Conservation (phyloP, 2,329 filamentous ascomycete species). For the Drechslera avenae region DNA sequence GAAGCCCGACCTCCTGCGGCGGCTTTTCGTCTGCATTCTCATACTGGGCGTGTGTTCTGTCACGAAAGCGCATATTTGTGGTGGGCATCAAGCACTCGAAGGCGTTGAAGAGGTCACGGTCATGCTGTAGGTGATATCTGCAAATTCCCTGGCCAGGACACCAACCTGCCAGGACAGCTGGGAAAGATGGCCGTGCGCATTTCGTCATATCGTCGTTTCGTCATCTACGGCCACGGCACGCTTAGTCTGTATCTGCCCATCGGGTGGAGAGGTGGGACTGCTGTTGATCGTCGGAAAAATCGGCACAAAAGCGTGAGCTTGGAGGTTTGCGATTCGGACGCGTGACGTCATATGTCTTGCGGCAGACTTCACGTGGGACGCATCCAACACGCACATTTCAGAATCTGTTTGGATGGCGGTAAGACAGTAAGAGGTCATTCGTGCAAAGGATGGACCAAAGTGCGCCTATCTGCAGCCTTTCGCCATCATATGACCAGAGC, state of each 20-base stretch:
- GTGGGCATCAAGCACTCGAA: background rate
- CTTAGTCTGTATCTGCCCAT: background rate
- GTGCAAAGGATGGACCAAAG: too few relatives aligned
- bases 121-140: constrained; percentile 1
- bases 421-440: too few relatives aligned
- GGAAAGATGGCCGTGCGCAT: background rate
- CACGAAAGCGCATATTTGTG: constrained; percentile 26
- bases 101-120: background rate
- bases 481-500: too few relatives aligned
- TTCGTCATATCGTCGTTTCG: constrained; percentile 4
- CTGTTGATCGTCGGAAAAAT: constrained; percentile 2
- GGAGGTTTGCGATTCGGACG: too few relatives aligned
- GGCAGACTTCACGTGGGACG: too few relatives aligned
- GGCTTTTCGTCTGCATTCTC: constrained; percentile 21
- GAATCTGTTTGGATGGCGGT: too few relatives aligned
- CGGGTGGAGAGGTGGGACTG: background rate
- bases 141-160: constrained; percentile 2
- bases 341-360: too few relatives aligned
- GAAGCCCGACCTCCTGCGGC: constrained; percentile 24
- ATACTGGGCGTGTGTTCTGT: constrained; percentile 21
- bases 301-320: constrained; percentile 3
- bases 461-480: too few relatives aligned
- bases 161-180: background rate
- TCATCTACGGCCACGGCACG: constrained; percentile 8
- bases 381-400: too few relatives aligned